Evolutionary conservation across 176 grass and related monocot species (phyloP).

Genomic region (Canna indica): DNA sequence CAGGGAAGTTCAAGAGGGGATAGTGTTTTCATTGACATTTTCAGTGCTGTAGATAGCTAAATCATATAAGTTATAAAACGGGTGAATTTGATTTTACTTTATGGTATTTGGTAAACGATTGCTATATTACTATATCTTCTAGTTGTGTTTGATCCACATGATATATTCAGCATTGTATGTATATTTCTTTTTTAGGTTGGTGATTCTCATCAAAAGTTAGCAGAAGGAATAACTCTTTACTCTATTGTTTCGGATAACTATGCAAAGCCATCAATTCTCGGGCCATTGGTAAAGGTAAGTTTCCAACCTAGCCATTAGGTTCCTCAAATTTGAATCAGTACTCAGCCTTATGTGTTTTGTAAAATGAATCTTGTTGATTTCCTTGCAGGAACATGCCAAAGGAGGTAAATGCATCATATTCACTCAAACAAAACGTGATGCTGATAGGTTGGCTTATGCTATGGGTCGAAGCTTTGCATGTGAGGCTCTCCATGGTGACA

Average conservation of each 20-base stretch:
- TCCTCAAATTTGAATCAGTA: background rate
- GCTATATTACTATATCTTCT: too few relatives aligned
- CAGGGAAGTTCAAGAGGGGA: too few relatives aligned
- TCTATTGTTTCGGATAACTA: constrained; percentile 74
- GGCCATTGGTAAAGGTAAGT: constrained; percentile 74
- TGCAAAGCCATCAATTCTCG: constrained; percentile 68
- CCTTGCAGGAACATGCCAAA: constrained; percentile 72
- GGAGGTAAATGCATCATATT: constrained; percentile 95
- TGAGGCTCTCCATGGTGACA: constrained; percentile 81
- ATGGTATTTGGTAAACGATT: background rate
- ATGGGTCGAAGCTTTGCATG: constrained; percentile 74
- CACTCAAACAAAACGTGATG: constrained; percentile 90
- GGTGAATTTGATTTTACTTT: background rate
- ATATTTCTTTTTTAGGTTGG: constrained; percentile 49
- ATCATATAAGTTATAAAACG: too few relatives aligned
- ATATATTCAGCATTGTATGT: background rate
- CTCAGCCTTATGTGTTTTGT: background rate
- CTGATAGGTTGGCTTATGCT: constrained; percentile 69
- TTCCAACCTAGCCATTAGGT: background rate
- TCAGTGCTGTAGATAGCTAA: too few relatives aligned
- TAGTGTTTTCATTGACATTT: too few relatives aligned
- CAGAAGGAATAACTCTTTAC: constrained; percentile 84
- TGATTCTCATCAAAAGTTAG: constrained; percentile 80
- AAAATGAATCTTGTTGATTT: background rate
- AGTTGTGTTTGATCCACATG: background rate